Percentiles rank a stretch among this genome's conserved stretches.
These are phyloP conservation scores for Claviceps arundinis DNA, from an alignment of 2,329 filamentous ascomycete species.

Conservation along the genomic window DNA sequence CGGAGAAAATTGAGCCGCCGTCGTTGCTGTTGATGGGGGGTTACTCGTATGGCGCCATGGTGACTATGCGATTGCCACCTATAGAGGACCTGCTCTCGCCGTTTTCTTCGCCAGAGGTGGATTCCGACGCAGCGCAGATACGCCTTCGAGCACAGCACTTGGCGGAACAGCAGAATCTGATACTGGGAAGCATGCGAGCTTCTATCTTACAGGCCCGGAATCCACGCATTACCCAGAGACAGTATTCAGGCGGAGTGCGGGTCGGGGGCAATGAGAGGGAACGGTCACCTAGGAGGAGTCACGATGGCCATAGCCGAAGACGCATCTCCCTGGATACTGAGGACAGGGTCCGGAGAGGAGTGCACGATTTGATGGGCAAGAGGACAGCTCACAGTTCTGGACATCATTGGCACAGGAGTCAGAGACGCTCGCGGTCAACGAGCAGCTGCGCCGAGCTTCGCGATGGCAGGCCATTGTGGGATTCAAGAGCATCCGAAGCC, in stretches of 20 bases:
- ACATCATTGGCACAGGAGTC: conserved; percentile 1
- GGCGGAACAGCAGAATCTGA: conserved; percentile 46
- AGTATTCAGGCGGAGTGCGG: conserved; percentile 26
- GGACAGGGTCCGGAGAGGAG: conserved; percentile 32
- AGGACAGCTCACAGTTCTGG: conserved; percentile 16
- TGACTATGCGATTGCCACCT: conserved; percentile 60
- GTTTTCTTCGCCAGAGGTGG: conserved; percentile 40
- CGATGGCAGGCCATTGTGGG: too few relatives aligned
- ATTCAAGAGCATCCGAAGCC: background rate
- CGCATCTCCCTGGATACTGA: conserved; percentile 32
- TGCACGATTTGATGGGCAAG: conserved; percentile 33
- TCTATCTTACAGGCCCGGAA: conserved; percentile 16
- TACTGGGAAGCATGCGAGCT: conserved; percentile 24
- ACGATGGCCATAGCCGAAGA: conserved; percentile 19
- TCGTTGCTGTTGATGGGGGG: conserved; percentile 52
- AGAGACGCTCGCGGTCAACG: background rate
- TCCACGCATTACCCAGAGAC: conserved; percentile 11
- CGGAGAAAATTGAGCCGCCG: conserved; percentile 10
- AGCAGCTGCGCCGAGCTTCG: background rate
- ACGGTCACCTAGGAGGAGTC: conserved; percentile 22
- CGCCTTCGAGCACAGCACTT: conserved; percentile 55
- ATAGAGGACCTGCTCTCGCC: conserved; percentile 43
- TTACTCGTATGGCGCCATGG: conserved; percentile 83
- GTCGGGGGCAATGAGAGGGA: conserved; percentile 37
- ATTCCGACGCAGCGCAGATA: conserved; percentile 54